These are phyloP conservation scores for Ascochyta lentis DNA, from an alignment of 2,329 filamentous ascomycete species.

Conservation along the genomic window DNA sequence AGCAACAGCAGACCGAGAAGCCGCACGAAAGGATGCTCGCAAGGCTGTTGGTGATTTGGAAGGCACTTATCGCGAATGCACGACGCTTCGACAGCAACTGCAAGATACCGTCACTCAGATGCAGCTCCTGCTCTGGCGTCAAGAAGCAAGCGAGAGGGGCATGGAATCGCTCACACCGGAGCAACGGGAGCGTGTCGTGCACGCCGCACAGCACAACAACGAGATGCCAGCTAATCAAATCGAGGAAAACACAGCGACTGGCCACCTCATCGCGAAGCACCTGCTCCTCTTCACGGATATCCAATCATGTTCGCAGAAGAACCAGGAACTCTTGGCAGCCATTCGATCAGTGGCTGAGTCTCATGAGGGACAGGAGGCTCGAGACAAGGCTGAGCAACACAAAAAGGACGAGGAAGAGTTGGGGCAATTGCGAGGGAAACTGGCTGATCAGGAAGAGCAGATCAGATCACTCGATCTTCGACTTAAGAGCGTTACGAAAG, in stretches of 20 bases:
- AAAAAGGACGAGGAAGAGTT: conserved; percentile 71
- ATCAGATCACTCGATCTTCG: conserved; percentile 81
- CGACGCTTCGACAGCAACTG: conserved; percentile 83
- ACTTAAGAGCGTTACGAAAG: conserved; percentile 91
- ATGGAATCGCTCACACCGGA: conserved; percentile 72
- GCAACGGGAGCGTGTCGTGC: conserved; percentile 77
- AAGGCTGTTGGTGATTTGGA: conserved; percentile 78
- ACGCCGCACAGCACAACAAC: conserved; percentile 69
- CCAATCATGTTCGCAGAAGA: conserved; percentile 84
- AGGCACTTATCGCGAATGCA: conserved; percentile 68
- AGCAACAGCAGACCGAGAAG: conserved; percentile 79
- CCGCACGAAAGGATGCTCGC: conserved; percentile 76
- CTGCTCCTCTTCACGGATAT: conserved; percentile 90
- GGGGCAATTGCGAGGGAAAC: conserved; percentile 73
- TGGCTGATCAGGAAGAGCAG: conserved; percentile 83
- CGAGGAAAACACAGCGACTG: conserved; percentile 80
- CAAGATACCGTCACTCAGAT: conserved; percentile 90
- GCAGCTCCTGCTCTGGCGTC: conserved; percentile 87
- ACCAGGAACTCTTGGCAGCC: conserved; percentile 80
- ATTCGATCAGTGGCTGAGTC: conserved; percentile 84
- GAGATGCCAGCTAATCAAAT: conserved; percentile 70
- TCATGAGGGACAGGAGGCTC: conserved; percentile 89
- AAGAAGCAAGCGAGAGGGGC: conserved; percentile 82
- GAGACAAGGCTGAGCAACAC: conserved; percentile 62
- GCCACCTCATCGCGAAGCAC: conserved; percentile 86